phyloP scores from a whole-genome alignment of 306 rosid genomes.

The Luffa acutangula region DNA sequence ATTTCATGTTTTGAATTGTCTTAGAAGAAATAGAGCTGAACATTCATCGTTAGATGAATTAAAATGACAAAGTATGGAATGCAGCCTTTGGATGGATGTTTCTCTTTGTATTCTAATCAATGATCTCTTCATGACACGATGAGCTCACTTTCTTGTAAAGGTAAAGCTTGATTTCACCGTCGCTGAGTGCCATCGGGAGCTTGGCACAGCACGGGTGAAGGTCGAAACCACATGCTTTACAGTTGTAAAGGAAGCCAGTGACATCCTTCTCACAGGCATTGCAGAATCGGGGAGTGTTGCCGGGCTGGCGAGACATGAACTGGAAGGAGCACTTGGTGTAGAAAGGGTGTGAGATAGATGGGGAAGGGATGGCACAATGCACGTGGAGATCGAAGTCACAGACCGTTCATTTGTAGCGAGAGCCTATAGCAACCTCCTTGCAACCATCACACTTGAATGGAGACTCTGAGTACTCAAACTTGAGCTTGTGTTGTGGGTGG shows the following conservation, averaged over 20 bases:
- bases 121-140: slow-evolving; percentile 25
- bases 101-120: neutral
- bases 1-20: neutral
- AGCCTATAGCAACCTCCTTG: slow-evolving; percentile 82
- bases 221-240: slow-evolving; percentile 64
- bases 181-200: slow-evolving; percentile 68
- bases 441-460: slow-evolving; percentile 98
- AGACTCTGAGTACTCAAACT: slow-evolving; percentile 52
- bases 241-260: slow-evolving; percentile 70
- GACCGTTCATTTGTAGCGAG: slow-evolving; percentile 51
- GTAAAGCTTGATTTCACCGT: slow-evolving; percentile 53
- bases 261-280: slow-evolving; percentile 85
- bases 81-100: neutral
- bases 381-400: slow-evolving; percentile 85
- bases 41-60: neutral
- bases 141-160: slow-evolving; percentile 58
- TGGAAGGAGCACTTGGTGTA: slow-evolving; percentile 72
- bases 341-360: slow-evolving; percentile 57
- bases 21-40: neutral
- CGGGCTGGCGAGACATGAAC: slow-evolving; percentile 51
- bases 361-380: slow-evolving; percentile 61
- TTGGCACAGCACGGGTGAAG: slow-evolving; percentile 95
- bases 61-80: neutral
- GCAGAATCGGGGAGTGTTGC: slow-evolving; percentile 57
- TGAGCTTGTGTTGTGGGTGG: slow-evolving; percentile 78